Evolutionary conservation across 2,329 filamentous ascomycete species (phyloP).

Genomic region (Aspergillus oerlinghausenensis): DNA sequence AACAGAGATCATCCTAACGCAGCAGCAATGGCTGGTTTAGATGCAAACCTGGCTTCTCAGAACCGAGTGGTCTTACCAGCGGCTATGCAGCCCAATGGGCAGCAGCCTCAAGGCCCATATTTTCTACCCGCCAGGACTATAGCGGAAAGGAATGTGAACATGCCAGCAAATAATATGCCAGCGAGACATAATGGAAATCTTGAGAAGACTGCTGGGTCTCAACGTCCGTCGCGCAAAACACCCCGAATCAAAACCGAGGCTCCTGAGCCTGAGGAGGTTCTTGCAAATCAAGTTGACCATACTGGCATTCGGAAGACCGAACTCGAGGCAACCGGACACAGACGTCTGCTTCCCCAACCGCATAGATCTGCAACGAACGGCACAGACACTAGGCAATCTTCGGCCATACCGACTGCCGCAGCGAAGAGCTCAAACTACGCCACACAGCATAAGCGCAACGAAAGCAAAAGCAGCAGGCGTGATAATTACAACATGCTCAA

Average conservation of each 20-base stretch:
- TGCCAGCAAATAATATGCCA: neutral
- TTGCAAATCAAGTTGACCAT: neutral
- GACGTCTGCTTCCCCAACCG: neutral
- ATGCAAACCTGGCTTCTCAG: neutral
- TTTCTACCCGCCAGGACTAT: neutral
- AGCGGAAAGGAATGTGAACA: neutral
- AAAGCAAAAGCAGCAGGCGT: neutral
- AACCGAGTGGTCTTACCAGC: neutral
- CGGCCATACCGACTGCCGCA: neutral
- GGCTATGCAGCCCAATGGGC: neutral
- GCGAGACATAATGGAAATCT: neutral
- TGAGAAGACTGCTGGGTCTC: neutral
- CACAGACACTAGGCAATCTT: neutral
- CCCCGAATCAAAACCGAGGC: neutral
- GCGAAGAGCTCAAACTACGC: neutral
- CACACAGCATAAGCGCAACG: neutral
- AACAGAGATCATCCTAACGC: neutral
- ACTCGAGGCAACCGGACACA: neutral
- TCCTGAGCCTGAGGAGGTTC: neutral
- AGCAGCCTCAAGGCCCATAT: neutral
- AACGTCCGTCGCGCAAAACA: neutral
- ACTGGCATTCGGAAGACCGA: neutral
- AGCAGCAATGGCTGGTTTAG: neutral
- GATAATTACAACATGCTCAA: conserved; percentile 10
- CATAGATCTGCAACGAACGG: neutral